A percentile compares a stretch with the other conserved stretches of the same genome.
These are phyloP conservation scores for Cordyceps cateniannulata DNA, from an alignment of 2,329 filamentous ascomycete genomes.

Conservation along the genomic window DNA sequence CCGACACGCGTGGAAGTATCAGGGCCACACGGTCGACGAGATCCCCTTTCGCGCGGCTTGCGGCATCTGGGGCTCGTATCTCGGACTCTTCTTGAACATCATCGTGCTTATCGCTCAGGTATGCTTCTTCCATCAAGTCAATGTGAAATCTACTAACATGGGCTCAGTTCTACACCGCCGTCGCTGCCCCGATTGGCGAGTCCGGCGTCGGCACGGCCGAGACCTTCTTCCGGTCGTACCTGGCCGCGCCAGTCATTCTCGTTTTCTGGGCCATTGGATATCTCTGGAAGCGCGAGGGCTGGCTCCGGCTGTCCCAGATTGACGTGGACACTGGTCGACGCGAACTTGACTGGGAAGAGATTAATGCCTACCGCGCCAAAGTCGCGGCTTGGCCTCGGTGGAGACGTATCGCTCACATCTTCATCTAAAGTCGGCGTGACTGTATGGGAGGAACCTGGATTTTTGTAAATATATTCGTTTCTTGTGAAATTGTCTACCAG, in stretches of 20 bases:
- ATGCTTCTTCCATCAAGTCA: neutral
- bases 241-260: conserved; percentile 47
- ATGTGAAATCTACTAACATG: neutral
- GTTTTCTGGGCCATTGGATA: conserved; percentile 51
- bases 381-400: conserved; percentile 44
- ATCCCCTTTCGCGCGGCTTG: conserved; percentile 56
- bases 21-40: conserved; percentile 56
- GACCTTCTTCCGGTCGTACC: conserved; percentile 48
- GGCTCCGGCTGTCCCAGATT: conserved; percentile 52
- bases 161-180: conserved; percentile 41
- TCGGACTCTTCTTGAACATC: conserved; percentile 52
- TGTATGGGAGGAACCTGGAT: neutral
- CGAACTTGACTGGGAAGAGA: conserved; percentile 56
- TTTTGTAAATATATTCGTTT: no score
- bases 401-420: conserved; percentile 30
- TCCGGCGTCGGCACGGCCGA: conserved; percentile 31
- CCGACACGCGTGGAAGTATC: conserved; percentile 50
- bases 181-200: conserved; percentile 34
- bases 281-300: conserved; percentile 58
- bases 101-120: conserved; percentile 41
- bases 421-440: conserved; percentile 23
- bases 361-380: conserved; percentile 46
- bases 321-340: conserved; percentile 61
- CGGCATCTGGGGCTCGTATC: conserved; percentile 55
- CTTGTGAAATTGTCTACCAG: no score